Conservation (phyloP, 2,329 filamentous ascomycete genomes). For the Clarireedia paspali region DNA sequence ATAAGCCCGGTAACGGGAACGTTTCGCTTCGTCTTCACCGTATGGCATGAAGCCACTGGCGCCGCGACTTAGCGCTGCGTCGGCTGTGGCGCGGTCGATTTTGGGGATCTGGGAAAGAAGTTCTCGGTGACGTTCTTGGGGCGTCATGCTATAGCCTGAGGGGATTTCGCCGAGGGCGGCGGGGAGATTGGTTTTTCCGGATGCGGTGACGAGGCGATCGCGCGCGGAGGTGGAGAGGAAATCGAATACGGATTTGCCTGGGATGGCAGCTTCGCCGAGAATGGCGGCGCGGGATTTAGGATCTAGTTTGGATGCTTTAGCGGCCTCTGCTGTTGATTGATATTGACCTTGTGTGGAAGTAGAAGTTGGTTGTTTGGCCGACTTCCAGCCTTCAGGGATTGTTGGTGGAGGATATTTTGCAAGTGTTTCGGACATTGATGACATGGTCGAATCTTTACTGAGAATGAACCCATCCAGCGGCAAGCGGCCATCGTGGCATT, state of each 20-base stretch:
- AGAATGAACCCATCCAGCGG: conserved; percentile 77
- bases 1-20: conserved; percentile 72
- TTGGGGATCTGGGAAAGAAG: conserved; percentile 52
- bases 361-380: conserved; percentile 41
- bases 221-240: conserved; percentile 74
- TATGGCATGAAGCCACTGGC: conserved; percentile 72
- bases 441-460: conserved; percentile 43
- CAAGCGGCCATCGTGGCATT: conserved; percentile 76
- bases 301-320: conserved; percentile 68
- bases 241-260: conserved; percentile 93
- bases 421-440: conserved; percentile 36
- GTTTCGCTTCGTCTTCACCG: conserved; percentile 71
- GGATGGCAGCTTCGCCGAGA: conserved; percentile 72
- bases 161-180: conserved; percentile 69
- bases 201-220: conserved; percentile 66
- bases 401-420: conserved; percentile 53
- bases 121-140: conserved; percentile 53
- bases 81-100: conserved; percentile 58
- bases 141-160: conserved; percentile 51
- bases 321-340: conserved; percentile 66
- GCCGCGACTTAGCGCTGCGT: conserved; percentile 60
- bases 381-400: conserved; percentile 69
- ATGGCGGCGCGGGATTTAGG: conserved; percentile 69
- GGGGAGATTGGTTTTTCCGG: conserved; percentile 71
- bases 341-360: conserved; percentile 35